Evolutionary conservation across 495 filamentous ascomycete genomes (phyloP).

Genomic region (Paragyromitra xinjiangensis): DNA sequence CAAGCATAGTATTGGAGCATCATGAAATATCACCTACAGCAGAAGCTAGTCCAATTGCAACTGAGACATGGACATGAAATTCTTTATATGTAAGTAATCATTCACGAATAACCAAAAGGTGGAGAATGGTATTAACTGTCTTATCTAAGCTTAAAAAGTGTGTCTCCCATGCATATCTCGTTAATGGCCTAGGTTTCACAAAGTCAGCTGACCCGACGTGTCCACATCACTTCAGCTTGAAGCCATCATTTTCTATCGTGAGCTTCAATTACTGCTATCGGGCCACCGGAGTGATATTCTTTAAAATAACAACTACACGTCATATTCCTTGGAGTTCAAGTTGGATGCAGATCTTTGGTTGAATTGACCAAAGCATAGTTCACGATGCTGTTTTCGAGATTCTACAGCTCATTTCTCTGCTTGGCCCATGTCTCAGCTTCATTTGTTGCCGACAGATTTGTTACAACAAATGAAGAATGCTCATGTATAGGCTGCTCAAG

Average conservation of each 20-base stretch:
- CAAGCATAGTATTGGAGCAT: not conserved
- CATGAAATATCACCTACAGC: not conserved
- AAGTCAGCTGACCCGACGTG: conserved; percentile 24
- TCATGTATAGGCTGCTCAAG: not conserved
- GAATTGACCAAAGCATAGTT: not conserved
- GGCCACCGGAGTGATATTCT: not conserved
- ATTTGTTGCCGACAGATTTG: not conserved
- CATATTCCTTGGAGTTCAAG: not conserved
- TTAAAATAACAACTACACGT: not conserved
- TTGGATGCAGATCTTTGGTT: not conserved
- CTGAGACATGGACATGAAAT: too few relatives aligned
- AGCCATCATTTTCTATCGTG: not conserved
- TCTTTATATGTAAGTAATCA: too few relatives aligned
- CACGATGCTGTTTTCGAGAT: conserved; percentile 1
- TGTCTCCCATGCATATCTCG: not conserved
- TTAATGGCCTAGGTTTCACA: conserved; percentile 7
- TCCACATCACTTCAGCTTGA: not conserved
- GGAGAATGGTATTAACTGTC: too few relatives aligned
- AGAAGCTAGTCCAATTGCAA: too few relatives aligned
- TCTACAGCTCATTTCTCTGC: not conserved
- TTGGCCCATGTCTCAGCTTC: conserved; percentile 9
- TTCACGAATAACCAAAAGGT: too few relatives aligned
- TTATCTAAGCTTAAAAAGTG: too few relatives aligned
- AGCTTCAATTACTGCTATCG: not conserved
- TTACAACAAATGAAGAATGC: not conserved